Conservation (phyloP, 2,329 filamentous ascomycete species). For the Trichophyton verrucosum region DNA sequence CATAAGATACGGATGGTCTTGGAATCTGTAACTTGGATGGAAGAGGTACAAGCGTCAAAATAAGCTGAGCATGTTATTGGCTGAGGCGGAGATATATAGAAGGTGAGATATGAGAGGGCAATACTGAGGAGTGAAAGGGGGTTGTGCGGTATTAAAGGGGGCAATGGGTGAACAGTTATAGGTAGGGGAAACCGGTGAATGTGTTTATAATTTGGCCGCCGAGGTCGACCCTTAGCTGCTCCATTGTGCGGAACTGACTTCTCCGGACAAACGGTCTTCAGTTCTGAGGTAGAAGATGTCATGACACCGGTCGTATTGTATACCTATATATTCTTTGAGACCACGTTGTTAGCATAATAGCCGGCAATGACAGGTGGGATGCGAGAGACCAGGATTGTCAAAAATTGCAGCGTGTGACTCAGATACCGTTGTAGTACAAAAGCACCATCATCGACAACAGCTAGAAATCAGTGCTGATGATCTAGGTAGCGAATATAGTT, state of each 20-base stretch:
- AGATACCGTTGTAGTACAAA: slow-evolving; percentile 97
- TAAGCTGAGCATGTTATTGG: slow-evolving; percentile 55
- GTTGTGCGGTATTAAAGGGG: slow-evolving; percentile 81
- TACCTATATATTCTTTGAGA: neutral
- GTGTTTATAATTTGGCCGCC: slow-evolving; percentile 50
- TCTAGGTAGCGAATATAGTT: slow-evolving; percentile 32
- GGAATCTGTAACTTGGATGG: slow-evolving; percentile 70
- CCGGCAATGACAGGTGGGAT: neutral
- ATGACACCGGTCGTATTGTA: neutral
- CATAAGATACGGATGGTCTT: slow-evolving; percentile 68
- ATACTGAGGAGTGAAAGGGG: slow-evolving; percentile 78
- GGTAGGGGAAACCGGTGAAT: slow-evolving; percentile 75
- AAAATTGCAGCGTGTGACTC: slow-evolving; percentile 40
- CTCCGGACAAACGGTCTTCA: neutral
- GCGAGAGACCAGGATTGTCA: neutral
- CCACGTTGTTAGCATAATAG: neutral
- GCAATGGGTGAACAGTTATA: slow-evolving; percentile 69
- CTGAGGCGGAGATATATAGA: slow-evolving; percentile 53
- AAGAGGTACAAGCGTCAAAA: slow-evolving; percentile 71
- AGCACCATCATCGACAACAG: slow-evolving; percentile 40
- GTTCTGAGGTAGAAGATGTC: neutral
- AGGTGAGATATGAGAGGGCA: slow-evolving; percentile 61
- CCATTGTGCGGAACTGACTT: neutral
- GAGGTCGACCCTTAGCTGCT: slow-evolving; percentile 12
- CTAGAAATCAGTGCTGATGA: slow-evolving; percentile 42